Evolutionary conservation across 495 filamentous ascomycete genomes (phyloP).

Genomic region (Penicillium bovifimosum): DNA sequence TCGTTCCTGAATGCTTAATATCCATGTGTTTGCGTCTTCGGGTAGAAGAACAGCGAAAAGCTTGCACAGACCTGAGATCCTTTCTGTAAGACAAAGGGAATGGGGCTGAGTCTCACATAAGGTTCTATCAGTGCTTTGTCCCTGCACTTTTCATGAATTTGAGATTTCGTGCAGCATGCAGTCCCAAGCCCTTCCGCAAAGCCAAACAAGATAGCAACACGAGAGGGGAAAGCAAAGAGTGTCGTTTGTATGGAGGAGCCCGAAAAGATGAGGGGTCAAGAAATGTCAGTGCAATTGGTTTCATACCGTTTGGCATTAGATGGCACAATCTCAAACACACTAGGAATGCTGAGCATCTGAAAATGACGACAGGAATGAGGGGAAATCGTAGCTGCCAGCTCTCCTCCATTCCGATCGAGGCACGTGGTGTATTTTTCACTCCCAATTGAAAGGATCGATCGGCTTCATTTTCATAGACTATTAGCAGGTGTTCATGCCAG

Average conservation of each 20-base stretch:
- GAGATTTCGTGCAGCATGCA: not conserved
- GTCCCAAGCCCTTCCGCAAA: not conserved
- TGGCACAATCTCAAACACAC: constrained; percentile 8
- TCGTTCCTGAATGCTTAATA: not conserved
- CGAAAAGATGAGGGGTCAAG: not conserved
- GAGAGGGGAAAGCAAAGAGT: not conserved
- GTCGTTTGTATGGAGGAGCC: no score
- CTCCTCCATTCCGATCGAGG: constrained; percentile 17
- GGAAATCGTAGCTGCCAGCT: constrained; percentile 2
- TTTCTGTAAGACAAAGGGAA: not conserved
- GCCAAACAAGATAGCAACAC: not conserved
- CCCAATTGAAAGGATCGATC: not conserved
- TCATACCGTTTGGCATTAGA: not conserved
- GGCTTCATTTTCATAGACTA: not conserved
- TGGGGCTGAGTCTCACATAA: not conserved
- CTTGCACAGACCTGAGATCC: not conserved
- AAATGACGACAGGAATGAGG: constrained; percentile 9
- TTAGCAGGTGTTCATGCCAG: not conserved
- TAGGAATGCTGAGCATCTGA: constrained; percentile 9
- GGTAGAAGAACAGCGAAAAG: not conserved
- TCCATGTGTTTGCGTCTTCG: not conserved
- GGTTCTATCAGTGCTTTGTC: not conserved
- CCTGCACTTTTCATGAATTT: not conserved
- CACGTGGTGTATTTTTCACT: constrained; percentile 12
- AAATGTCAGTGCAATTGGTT: not conserved